A percentile compares a stretch with the other conserved stretches of the same genome.
phyloP scores from a whole-genome alignment of 1,284 basidiomycete genomes.

The Phylloporus gajari region DNA sequence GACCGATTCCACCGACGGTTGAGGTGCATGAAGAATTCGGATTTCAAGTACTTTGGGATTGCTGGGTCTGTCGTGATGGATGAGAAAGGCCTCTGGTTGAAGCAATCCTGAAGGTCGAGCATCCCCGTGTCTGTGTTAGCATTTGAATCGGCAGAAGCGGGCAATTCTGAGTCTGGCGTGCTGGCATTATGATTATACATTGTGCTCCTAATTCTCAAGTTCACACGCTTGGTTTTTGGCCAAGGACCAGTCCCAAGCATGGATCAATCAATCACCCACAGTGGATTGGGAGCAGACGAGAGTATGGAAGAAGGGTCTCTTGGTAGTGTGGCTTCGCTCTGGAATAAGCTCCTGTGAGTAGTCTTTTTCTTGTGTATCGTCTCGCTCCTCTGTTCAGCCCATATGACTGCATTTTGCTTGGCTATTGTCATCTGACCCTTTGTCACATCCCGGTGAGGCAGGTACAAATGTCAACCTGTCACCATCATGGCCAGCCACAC shows the following conservation, averaged over 20 bases:
- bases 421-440: not conserved
- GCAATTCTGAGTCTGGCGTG: too few relatives aligned
- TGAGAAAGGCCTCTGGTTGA: too few relatives aligned
- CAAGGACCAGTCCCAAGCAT: slow-evolving; percentile 24
- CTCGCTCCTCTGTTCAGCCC: slow-evolving; percentile 2
- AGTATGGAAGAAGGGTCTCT: slow-evolving; percentile 32
- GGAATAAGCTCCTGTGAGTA: slow-evolving; percentile 65
- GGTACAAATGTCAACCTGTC: slow-evolving; percentile 16
- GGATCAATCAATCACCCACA: slow-evolving; percentile 21
- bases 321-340: slow-evolving; percentile 55
- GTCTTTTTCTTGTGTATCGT: not conserved
- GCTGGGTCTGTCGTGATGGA: too few relatives aligned
- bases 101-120: too few relatives aligned
- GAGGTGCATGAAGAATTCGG: too few relatives aligned
- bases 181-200: too few relatives aligned
- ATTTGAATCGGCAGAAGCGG: too few relatives aligned
- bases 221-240: too few relatives aligned
- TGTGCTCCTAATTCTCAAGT: too few relatives aligned
- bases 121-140: too few relatives aligned
- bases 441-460: slow-evolving; percentile 23
- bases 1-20: too few relatives aligned
- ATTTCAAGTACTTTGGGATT: too few relatives aligned
- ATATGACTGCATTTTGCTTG: not conserved
- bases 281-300: slow-evolving; percentile 9
- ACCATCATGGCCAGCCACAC: slow-evolving; percentile 31